Evolutionary conservation across 805 yeast species (phyloP).

Genomic region (Yamadazyma scolyti): DNA sequence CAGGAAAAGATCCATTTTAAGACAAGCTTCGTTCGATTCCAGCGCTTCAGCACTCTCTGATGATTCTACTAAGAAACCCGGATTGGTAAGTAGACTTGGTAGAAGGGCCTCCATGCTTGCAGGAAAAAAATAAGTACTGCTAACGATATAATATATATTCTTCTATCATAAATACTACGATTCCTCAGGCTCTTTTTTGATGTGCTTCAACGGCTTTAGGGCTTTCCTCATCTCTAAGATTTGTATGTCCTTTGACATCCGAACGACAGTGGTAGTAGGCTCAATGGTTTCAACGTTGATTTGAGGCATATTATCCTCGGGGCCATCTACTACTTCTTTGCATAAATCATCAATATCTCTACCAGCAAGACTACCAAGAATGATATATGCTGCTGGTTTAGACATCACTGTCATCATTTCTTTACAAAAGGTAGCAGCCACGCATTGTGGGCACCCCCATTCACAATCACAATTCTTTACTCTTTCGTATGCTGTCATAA

Average conservation of each 20-base stretch:
- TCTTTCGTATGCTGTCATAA: constrained; percentile 56
- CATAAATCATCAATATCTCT: constrained; percentile 39
- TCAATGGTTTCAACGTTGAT: constrained; percentile 65
- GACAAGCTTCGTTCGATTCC: constrained; percentile 21
- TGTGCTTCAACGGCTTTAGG: constrained; percentile 5
- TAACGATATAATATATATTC: background rate
- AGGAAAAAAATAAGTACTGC: constrained; percentile 8
- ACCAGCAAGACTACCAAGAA: constrained; percentile 61
- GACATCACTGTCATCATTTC: constrained; percentile 82
- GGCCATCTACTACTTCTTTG: constrained; percentile 59
- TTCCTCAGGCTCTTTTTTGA: constrained; percentile 8
- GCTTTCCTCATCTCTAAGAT: constrained; percentile 21
- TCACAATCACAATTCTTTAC: constrained; percentile 66
- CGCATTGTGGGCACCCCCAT: constrained; percentile 83
- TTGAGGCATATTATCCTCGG: constrained; percentile 72
- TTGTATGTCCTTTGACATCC: constrained; percentile 56
- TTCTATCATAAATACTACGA: background rate
- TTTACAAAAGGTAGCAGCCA: constrained; percentile 76
- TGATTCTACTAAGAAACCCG: constrained; percentile 16
- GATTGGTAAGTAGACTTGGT: constrained; percentile 29
- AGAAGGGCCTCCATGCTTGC: constrained; percentile 31
- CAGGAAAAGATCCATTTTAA: constrained; percentile 11
- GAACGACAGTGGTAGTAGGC: constrained; percentile 52
- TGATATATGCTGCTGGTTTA: constrained; percentile 76
- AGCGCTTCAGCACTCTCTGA: constrained; percentile 11